phyloP scores from a whole-genome alignment of 225 moss, liverwort and hornwort genomes.

The Ulota crispa region DNA sequence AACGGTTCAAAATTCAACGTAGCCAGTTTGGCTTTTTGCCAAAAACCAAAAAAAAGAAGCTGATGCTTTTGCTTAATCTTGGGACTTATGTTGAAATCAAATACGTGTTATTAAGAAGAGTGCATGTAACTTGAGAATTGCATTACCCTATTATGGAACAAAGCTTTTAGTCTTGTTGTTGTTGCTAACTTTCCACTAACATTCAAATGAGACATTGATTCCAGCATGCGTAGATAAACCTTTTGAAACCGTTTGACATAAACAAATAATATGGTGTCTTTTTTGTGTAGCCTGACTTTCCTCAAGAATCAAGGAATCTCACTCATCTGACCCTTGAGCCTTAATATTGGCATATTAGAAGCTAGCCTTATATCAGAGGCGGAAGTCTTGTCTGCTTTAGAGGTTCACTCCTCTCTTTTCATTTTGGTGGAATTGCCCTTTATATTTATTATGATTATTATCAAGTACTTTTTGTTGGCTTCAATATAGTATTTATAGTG shows the following conservation, averaged over 20 bases:
- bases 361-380: no score
- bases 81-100: conserved; percentile 3
- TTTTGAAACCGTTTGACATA: conserved; percentile 1
- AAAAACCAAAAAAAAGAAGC: no score
- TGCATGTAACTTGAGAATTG: background rate
- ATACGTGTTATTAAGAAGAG: background rate
- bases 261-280: conserved; percentile 3
- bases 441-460: background rate
- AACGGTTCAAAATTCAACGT: no score
- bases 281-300: no score
- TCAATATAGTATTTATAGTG: no score
- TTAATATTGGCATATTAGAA: no score
- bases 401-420: no score
- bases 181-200: background rate
- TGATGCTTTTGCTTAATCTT: background rate
- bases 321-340: no score
- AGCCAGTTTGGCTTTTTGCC: no score
- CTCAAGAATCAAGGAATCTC: no score
- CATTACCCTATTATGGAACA: background rate
- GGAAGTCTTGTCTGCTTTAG: no score
- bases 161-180: background rate
- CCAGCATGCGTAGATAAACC: background rate
- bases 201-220: background rate
- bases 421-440: no score
- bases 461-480: background rate